Conservation (phyloP, 495 filamentous ascomycete genomes). For the Zalerion maritima region DNA sequence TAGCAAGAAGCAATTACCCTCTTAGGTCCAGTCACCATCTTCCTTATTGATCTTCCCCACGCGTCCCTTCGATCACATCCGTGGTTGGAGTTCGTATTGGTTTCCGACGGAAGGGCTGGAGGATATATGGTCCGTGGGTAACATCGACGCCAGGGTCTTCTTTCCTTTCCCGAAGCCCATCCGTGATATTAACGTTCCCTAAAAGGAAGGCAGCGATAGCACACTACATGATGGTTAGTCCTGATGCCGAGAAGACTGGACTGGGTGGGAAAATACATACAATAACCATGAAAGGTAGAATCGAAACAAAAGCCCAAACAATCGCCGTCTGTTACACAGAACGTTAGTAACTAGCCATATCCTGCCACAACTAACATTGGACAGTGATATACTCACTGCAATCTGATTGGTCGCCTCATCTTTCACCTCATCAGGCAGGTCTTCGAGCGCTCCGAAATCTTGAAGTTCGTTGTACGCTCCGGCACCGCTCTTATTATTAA, state of each 20-base stretch:
- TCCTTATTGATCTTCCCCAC: too few species aligned
- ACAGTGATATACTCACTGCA: conserved; percentile 8
- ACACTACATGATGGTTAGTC: conserved; percentile 8
- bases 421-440: conserved; percentile 13
- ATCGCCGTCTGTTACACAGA: conserved; percentile 24
- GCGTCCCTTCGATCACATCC: too few species aligned
- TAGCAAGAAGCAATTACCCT: too few species aligned
- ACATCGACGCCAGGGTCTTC: too few species aligned
- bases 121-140: too few species aligned
- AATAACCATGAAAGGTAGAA: conserved; percentile 38
- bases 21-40: too few species aligned
- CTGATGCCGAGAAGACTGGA: background rate
- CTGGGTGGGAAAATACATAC: conserved; percentile 11
- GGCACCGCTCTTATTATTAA: conserved; percentile 35
- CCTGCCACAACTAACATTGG: background rate
- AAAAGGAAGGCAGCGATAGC: conserved; percentile 28
- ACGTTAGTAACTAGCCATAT: conserved; percentile 2
- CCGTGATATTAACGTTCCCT: conserved; percentile 40
- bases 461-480: conserved; percentile 7
- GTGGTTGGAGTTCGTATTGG: too few species aligned
- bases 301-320: conserved; percentile 39
- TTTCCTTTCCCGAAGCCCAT: conserved; percentile 13
- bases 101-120: too few species aligned
- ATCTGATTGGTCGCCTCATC: conserved; percentile 14
- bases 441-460: conserved; percentile 7